phyloP scores from a whole-genome alignment of 164 flowering plant genomes.

The Litsea cubeba region DNA sequence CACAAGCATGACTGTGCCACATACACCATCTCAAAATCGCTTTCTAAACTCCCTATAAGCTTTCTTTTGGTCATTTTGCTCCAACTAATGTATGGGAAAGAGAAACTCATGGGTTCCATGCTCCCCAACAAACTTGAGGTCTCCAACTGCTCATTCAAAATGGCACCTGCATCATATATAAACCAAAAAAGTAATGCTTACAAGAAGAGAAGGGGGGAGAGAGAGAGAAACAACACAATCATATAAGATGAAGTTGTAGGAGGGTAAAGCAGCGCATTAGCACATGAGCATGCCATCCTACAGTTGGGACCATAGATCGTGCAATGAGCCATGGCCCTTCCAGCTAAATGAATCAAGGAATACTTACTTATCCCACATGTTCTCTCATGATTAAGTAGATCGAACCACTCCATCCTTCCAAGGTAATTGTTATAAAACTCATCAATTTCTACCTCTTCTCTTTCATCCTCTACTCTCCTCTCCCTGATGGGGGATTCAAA shows the following conservation, averaged over 20 bases:
- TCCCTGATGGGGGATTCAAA: slow-evolving; percentile 1
- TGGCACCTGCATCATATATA: slow-evolving; percentile 22
- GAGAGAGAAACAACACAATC: background rate
- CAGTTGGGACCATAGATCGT: background rate
- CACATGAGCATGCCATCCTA: too few relatives aligned
- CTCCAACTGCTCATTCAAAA: slow-evolving; percentile 24
- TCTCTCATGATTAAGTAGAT: slow-evolving; percentile 41
- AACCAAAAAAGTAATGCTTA: background rate
- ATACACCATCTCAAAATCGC: slow-evolving; percentile 48
- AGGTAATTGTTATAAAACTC: slow-evolving; percentile 30
- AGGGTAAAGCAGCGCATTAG: background rate
- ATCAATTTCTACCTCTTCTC: slow-evolving; percentile 20
- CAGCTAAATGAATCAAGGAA: background rate
- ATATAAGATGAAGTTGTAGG: background rate
- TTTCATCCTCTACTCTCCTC: background rate
- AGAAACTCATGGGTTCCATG: slow-evolving; percentile 8
- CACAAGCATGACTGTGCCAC: slow-evolving; percentile 58
- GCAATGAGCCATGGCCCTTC: background rate
- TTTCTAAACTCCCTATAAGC: slow-evolving; percentile 38
- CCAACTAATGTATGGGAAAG: slow-evolving; percentile 15
- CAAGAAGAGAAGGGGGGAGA: too few relatives aligned
- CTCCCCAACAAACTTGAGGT: slow-evolving; percentile 18
- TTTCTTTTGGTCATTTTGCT: slow-evolving; percentile 31
- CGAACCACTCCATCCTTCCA: slow-evolving; percentile 50
- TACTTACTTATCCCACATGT: slow-evolving; percentile 39